Conservation (phyloP, 306 rosid genomes). For the Ceratonia siliqua region DNA sequence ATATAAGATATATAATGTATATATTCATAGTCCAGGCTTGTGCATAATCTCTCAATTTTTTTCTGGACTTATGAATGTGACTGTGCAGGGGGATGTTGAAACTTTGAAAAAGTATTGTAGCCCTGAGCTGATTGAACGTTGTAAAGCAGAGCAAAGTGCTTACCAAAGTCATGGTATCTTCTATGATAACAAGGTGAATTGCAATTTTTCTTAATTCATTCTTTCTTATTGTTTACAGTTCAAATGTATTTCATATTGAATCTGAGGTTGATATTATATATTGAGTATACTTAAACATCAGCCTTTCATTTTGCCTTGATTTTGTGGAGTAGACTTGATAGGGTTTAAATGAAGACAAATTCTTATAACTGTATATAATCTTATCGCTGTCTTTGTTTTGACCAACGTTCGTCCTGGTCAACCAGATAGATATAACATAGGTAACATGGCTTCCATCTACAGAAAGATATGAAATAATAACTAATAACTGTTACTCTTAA, state of each 20-base stretch:
- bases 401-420: neutral
- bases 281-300: neutral
- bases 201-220: neutral
- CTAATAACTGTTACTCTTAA: neutral
- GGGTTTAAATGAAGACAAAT: neutral
- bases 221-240: conserved; percentile 22
- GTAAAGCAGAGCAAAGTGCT: conserved; percentile 80
- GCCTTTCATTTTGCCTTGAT: neutral
- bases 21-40: conserved; percentile 5
- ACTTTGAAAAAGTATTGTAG: conserved; percentile 78
- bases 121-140: conserved; percentile 82
- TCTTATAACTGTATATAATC: too few relatives aligned
- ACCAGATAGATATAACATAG: neutral
- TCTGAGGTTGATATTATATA: neutral
- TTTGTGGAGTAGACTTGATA: neutral
- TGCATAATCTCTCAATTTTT: neutral
- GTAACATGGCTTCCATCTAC: neutral
- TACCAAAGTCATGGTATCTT: conserved; percentile 75
- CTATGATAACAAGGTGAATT: conserved; percentile 80
- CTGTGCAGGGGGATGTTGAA: conserved; percentile 77
- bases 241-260: conserved; percentile 5
- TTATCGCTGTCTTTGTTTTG: neutral
- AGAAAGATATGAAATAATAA: neutral
- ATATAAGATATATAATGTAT: neutral
- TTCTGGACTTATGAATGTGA: neutral